Evolutionary conservation across 371 early-diverging fungal genomes (phyloP).

Genomic region (Umbelopsis sp.): DNA sequence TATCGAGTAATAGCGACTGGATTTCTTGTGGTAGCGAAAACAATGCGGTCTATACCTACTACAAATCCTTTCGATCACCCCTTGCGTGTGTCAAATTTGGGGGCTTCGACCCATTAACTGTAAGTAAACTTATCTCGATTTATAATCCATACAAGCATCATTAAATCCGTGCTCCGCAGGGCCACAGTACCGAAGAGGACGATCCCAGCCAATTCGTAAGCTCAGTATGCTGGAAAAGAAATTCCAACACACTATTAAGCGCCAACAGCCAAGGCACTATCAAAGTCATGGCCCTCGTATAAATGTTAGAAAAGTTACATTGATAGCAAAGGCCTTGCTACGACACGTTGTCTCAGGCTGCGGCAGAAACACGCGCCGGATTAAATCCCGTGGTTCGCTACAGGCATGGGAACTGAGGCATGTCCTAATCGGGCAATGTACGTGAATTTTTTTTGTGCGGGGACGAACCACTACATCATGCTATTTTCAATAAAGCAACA

Average conservation of each 20-base stretch:
- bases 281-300: constrained; percentile 71
- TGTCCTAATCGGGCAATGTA: neutral
- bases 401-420: constrained; percentile 4
- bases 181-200: constrained; percentile 55
- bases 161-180: constrained; percentile 31
- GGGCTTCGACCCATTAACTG: constrained; percentile 62
- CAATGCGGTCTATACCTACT: constrained; percentile 85
- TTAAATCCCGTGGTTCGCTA: neutral
- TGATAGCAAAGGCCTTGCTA: neutral
- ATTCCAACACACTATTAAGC: constrained; percentile 73
- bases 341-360: neutral
- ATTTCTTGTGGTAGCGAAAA: constrained; percentile 92
- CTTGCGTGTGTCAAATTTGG: constrained; percentile 78
- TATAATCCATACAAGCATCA: constrained; percentile 5
- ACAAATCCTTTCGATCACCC: constrained; percentile 70
- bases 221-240: constrained; percentile 88
- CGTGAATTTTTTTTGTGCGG: constrained; percentile 2
- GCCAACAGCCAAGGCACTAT: constrained; percentile 91
- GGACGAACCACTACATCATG: constrained; percentile 1
- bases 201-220: constrained; percentile 83
- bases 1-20: constrained; percentile 79
- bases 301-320: constrained; percentile 1
- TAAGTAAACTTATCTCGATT: constrained; percentile 31
- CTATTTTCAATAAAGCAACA: neutral
- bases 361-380: neutral